Evolutionary conservation across 495 filamentous ascomycete species (phyloP).

Genomic region (Annulohypoxylon stygium): DNA sequence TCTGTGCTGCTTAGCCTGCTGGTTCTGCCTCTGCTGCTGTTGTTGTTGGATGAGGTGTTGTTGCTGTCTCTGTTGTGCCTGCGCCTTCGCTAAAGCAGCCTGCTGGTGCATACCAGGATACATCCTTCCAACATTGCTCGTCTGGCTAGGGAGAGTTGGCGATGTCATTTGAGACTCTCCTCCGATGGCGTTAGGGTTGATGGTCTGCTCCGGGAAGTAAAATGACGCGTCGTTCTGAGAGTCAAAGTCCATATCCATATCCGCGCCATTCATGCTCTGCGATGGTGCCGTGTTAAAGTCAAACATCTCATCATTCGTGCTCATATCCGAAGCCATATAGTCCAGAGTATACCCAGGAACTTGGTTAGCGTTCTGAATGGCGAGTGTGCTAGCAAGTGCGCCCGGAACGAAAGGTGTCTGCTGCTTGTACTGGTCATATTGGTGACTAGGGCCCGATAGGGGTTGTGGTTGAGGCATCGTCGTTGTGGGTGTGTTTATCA

Average conservation of each 20-base stretch:
- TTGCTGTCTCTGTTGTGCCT: slow-evolving; percentile 77
- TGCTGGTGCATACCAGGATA: slow-evolving; percentile 95
- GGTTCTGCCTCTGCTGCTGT: slow-evolving; percentile 53
- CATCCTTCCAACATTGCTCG: slow-evolving; percentile 73
- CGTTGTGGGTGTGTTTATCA: slow-evolving; percentile 53
- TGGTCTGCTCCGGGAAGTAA: slow-evolving; percentile 67
- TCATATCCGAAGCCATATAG: slow-evolving; percentile 64
- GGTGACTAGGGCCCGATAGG: slow-evolving; percentile 86
- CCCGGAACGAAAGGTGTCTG: slow-evolving; percentile 89
- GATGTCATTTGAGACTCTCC: slow-evolving; percentile 60
- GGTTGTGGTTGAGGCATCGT: slow-evolving; percentile 62
- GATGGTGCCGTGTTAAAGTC: slow-evolving; percentile 71
- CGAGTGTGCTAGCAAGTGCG: slow-evolving; percentile 76
- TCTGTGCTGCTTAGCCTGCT: slow-evolving; percentile 59
- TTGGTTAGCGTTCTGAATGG: slow-evolving; percentile 68
- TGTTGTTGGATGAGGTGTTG: slow-evolving; percentile 73
- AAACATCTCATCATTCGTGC: slow-evolving; percentile 63
- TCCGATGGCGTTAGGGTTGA: slow-evolving; percentile 79
- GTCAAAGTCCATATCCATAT: slow-evolving; percentile 75
- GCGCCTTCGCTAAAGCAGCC: slow-evolving; percentile 81
- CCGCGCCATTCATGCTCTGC: slow-evolving; percentile 59
- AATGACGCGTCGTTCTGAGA: slow-evolving; percentile 63
- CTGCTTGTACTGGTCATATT: slow-evolving; percentile 92
- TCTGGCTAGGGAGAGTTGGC: slow-evolving; percentile 58
- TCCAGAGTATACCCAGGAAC: slow-evolving; percentile 66